Base-by-base conservation (phyloP, 169 alveolate species). In the Cryptosporidium parvum region DNA sequence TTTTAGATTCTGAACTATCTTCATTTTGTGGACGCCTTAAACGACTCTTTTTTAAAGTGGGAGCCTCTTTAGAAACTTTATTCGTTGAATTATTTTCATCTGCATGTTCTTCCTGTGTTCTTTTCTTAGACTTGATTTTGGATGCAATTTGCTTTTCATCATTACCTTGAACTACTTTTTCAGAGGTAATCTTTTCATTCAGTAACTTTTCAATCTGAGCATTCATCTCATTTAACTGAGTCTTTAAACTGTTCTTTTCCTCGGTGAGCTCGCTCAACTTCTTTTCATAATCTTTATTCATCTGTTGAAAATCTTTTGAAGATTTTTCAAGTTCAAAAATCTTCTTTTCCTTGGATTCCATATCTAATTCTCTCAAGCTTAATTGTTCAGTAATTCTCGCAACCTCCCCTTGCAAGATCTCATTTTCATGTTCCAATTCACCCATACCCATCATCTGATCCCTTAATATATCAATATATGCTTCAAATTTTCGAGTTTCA, bases 321-420 rank as follows among this genome's bases (percentile, higher is more conserved):
- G 9, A 35, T 45, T 80, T 80, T 37, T 80, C 89, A 26, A 80
- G 51, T 51, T 80, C 89, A 39, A 80, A 80, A 16, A 80, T 62
- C 23, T 42, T 80, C 45, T 48, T 51, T 33, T 80, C 89, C 53
- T 65, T 80, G 33, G 80, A 62, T 37, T 80, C 89, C 62, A 80
- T 23, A n/a, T 80, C 89, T 39, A 59, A 21, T 10, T 80, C 89
- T 42, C 89, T 61, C 31, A 62, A 29, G 70, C 89, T 80, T 37
- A 80, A 42, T 31, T 62, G 61, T 42, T 80, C 89, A 6, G 89
- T 80, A 14, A 80, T n/a, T 23, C 80, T 35, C 23, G 89, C 89
- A n/a, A 80, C 52, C 51, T 80, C 89, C 37, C 48, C 67, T 29
- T 65, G 65, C 9, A 80, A 44, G 6, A 37, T 31, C 4, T 80